Conservation (phyloP, 441 rosid genomes). For the Eutrema salsugineum region DNA sequence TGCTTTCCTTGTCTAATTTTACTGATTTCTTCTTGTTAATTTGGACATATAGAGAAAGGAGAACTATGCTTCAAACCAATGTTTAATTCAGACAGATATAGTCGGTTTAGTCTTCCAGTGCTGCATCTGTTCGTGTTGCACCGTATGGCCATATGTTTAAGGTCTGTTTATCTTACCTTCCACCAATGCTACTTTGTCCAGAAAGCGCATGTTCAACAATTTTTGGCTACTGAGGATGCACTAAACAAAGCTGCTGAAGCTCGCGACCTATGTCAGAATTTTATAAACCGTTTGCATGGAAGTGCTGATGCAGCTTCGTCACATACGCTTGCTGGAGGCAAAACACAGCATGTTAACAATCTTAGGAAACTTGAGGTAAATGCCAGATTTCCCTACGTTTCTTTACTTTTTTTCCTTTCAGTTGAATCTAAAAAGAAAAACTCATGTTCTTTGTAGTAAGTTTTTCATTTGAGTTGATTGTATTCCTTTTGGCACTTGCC, state of each 20-base stretch:
- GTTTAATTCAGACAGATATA: neutral
- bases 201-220: constrained; percentile 94
- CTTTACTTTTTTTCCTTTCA: neutral
- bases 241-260: constrained; percentile 84
- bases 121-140: neutral
- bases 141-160: neutral
- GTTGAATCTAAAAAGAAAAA: neutral
- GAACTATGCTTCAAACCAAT: neutral
- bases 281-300: constrained; percentile 68
- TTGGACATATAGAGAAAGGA: neutral
- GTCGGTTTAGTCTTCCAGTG: neutral
- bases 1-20: constrained; percentile 29
- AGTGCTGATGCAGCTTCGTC: constrained; percentile 57
- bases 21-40: constrained; percentile 1
- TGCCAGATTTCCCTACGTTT: constrained; percentile 10
- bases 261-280: constrained; percentile 59
- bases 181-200: constrained; percentile 29
- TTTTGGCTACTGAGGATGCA: constrained; percentile 91
- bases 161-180: constrained; percentile 5
- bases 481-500: neutral
- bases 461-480: neutral
- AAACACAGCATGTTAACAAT: constrained; percentile 63
- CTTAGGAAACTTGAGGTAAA: constrained; percentile 82
- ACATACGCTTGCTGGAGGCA: constrained; percentile 48
- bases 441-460: neutral